Evolutionary conservation across 176 grass and related monocot genomes (phyloP).

Genomic region (Puccinellia tenuiflora): DNA sequence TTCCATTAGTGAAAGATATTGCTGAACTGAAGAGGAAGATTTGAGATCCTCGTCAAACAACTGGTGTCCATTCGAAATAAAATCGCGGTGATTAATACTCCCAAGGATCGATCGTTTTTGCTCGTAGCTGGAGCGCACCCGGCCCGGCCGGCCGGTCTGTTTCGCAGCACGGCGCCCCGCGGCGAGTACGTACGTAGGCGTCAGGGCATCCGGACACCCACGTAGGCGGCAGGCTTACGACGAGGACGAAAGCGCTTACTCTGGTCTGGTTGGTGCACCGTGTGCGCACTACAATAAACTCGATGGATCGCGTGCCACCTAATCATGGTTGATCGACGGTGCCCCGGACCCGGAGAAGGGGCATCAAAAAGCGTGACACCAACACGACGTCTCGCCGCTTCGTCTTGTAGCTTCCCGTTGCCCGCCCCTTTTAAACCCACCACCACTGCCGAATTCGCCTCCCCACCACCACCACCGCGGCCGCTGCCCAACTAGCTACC

Average conservation of each 20-base stretch:
- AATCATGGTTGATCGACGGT: conserved; percentile 14
- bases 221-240: not conserved
- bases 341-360: not conserved
- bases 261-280: not conserved
- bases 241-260: not conserved
- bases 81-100: not conserved
- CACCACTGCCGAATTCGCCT: conserved; percentile 38
- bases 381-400: conserved; percentile 9
- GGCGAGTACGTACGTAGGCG: not conserved
- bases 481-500: not conserved
- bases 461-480: conserved; percentile 24
- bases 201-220: not conserved
- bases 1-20: no score
- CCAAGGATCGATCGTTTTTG: not conserved
- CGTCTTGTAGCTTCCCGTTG: not conserved
- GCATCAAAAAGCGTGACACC: conserved; percentile 1
- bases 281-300: not conserved
- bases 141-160: not conserved
- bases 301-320: conserved; percentile 14
- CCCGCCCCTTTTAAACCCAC: conserved; percentile 61
- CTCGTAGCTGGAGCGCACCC: not conserved
- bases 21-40: not conserved
- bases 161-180: not conserved
- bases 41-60: no score
- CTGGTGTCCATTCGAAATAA: not conserved